Evolutionary conservation across 2,329 filamentous ascomycete genomes (phyloP).

Genomic region (Colletotrichum plurivorum): DNA sequence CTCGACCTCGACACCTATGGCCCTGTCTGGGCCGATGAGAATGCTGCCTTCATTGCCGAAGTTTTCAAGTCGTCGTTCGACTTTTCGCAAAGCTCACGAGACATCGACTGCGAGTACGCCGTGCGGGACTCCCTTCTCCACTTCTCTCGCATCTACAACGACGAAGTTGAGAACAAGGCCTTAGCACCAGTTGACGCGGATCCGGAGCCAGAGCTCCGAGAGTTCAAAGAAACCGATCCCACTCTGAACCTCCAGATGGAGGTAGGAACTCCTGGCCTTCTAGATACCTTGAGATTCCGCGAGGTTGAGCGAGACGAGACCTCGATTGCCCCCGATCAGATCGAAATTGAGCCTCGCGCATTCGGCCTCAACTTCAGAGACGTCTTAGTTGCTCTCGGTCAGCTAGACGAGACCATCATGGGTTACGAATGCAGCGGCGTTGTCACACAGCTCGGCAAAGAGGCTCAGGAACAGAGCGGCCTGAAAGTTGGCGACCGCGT

Average conservation of each 20-base stretch:
- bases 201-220: background rate
- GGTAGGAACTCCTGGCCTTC: constrained; percentile 41
- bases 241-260: constrained; percentile 26
- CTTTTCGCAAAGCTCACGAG: background rate
- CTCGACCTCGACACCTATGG: constrained; percentile 20
- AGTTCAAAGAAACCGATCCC: background rate
- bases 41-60: background rate
- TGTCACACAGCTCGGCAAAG: constrained; percentile 49
- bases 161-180: background rate
- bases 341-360: constrained; percentile 47
- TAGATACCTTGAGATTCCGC: constrained; percentile 45
- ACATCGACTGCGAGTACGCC: constrained; percentile 32
- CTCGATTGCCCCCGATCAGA: constrained; percentile 37
- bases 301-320: constrained; percentile 30
- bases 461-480: constrained; percentile 37
- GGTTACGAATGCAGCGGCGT: constrained; percentile 51
- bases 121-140: constrained; percentile 4
- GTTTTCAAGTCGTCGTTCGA: constrained; percentile 18
- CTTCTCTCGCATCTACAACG: constrained; percentile 22
- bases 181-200: background rate
- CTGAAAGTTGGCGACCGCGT: constrained; percentile 37
- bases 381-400: constrained; percentile 44
- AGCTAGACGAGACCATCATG: constrained; percentile 43
- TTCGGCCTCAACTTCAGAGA: constrained; percentile 48
- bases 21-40: background rate